These are phyloP conservation scores for Phytophthora crassamura DNA, from an alignment of 352 stramenopile species.

Conservation along the genomic window DNA sequence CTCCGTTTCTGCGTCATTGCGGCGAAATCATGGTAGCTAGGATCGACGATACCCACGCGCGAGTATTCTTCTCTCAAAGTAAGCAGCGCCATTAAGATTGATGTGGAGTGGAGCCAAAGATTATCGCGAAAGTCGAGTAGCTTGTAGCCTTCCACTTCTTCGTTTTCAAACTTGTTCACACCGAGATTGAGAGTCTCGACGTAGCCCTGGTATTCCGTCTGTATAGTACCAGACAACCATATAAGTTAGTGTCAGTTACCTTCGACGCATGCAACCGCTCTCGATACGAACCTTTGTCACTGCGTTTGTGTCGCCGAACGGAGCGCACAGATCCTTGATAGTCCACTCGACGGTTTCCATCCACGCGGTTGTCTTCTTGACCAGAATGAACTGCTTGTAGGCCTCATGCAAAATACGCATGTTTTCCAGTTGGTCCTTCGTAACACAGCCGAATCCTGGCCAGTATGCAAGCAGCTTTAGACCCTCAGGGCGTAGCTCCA, in stretches of 20 bases:
- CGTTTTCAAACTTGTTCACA: background rate
- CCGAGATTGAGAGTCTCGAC: slow-evolving; percentile 12
- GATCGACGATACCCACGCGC: slow-evolving; percentile 5
- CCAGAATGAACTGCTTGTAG: background rate
- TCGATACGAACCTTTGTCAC: slow-evolving; percentile 5
- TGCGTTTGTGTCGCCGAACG: slow-evolving; percentile 2
- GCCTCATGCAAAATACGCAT: background rate
- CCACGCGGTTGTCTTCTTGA: background rate
- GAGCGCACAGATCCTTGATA: background rate
- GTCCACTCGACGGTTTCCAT: slow-evolving; percentile 7
- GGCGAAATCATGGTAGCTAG: slow-evolving; percentile 17
- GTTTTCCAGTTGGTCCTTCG: background rate
- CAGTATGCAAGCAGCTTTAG: slow-evolving; percentile 5
- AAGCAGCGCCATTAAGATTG: background rate
- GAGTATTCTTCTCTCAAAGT: slow-evolving; percentile 1
- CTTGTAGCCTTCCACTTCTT: background rate
- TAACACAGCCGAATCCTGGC: background rate
- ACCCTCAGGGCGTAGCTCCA: background rate
- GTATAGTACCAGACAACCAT: background rate
- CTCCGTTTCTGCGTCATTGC: background rate
- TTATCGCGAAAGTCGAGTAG: slow-evolving; percentile 14
- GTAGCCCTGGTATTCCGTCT: slow-evolving; percentile 13
- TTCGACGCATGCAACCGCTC: background rate
- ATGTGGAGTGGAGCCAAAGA: slow-evolving; percentile 16
- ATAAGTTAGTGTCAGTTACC: too few species aligned